Evolutionary conservation across 2,329 filamentous ascomycete species (phyloP).

Genomic region (Corynespora cassiicola): DNA sequence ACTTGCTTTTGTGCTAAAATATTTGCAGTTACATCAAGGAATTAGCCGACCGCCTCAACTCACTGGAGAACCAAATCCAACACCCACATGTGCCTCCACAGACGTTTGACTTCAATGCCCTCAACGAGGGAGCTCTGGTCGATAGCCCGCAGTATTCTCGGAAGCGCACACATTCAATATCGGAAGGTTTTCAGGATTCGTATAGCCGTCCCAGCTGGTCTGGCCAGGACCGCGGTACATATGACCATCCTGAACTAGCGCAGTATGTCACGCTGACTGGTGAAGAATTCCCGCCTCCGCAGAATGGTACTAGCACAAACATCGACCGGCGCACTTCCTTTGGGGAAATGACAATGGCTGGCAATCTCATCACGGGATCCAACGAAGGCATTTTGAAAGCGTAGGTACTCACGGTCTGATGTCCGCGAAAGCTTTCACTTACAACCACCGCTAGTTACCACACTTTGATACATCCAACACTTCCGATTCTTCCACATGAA

Average conservation of each 20-base stretch:
- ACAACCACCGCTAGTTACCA: slow-evolving; percentile 33
- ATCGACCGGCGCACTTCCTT: slow-evolving; percentile 40
- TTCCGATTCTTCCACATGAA: slow-evolving; percentile 43
- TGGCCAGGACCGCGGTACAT: slow-evolving; percentile 42
- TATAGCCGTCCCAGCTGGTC: slow-evolving; percentile 42
- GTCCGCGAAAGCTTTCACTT: background rate
- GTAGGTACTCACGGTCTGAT: slow-evolving; percentile 21
- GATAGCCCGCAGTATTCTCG: slow-evolving; percentile 39
- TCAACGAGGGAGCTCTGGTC: slow-evolving; percentile 37
- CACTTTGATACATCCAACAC: slow-evolving; percentile 41
- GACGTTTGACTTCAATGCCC: slow-evolving; percentile 35
- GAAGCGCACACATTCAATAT: slow-evolving; percentile 48
- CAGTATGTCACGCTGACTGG: slow-evolving; percentile 28
- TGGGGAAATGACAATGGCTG: slow-evolving; percentile 41
- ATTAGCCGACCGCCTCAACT: slow-evolving; percentile 45
- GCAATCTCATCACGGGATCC: slow-evolving; percentile 40
- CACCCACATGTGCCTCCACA: slow-evolving; percentile 30
- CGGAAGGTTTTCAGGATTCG: slow-evolving; percentile 41
- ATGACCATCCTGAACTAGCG: slow-evolving; percentile 22
- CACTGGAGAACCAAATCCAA: slow-evolving; percentile 46
- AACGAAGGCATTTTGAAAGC: slow-evolving; percentile 44
- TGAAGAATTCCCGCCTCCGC: slow-evolving; percentile 34
- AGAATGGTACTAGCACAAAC: slow-evolving; percentile 30
- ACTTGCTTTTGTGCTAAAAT: too few relatives aligned
- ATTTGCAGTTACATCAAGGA: slow-evolving; percentile 49